These are phyloP conservation scores for Sanghuangporus weigelae DNA, from an alignment of 1,284 basidiomycete genomes.

Conservation along the genomic window DNA sequence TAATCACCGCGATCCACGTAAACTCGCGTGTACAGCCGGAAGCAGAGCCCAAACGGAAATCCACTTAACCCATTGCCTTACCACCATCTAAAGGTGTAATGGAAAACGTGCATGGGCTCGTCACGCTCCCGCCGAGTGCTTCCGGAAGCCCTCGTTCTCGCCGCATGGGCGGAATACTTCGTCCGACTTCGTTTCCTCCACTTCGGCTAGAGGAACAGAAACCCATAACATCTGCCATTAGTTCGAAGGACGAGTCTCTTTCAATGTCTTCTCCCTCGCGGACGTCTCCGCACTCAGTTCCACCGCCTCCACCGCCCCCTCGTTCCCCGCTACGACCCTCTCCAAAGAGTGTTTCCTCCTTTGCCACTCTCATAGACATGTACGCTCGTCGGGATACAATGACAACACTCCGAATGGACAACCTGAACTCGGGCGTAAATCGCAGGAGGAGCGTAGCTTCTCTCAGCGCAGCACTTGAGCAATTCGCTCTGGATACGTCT, in stretches of 20 bases:
- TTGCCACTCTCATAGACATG: constrained; percentile 13
- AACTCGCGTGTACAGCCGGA: constrained; percentile 8
- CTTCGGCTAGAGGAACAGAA: constrained; percentile 5
- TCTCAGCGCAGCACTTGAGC: constrained; percentile 5
- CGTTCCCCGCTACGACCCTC: constrained; percentile 17
- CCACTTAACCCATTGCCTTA: constrained; percentile 3
- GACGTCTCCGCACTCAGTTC: constrained; percentile 1
- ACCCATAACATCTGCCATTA: constrained; percentile 14
- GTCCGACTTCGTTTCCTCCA: constrained; percentile 11
- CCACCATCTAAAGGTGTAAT: constrained; percentile 12
- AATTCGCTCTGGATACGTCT: constrained; percentile 2
- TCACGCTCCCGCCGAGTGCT: constrained; percentile 9
- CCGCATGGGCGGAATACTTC: constrained; percentile 17
- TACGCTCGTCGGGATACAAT: constrained; percentile 16
- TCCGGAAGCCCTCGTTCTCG: constrained; percentile 16
- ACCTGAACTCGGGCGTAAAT: neutral
- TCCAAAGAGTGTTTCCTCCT: constrained; percentile 15
- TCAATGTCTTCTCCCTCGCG: constrained; percentile 10
- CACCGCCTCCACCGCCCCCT: constrained; percentile 15
- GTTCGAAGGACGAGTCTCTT: constrained; percentile 10
- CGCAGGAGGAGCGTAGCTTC: constrained; percentile 8
- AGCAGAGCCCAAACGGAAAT: constrained; percentile 7
- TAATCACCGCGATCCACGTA: constrained; percentile 17
- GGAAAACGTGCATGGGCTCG: constrained; percentile 14
- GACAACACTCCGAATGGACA: constrained; percentile 1